These are phyloP conservation scores for Hypoxylon trugodes DNA, from an alignment of 495 filamentous ascomycete species.

Conservation along the genomic window DNA sequence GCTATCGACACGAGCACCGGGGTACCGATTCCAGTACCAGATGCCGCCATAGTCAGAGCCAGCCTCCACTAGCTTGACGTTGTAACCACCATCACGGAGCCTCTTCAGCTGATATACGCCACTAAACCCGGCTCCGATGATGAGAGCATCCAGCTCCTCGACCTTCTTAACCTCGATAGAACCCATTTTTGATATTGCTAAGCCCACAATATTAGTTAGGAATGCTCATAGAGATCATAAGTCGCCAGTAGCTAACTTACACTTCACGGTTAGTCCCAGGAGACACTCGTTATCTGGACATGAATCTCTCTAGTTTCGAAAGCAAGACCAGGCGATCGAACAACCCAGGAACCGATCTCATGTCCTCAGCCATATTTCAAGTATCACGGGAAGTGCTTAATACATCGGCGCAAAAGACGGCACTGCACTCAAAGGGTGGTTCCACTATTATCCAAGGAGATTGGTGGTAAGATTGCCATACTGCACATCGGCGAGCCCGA, in stretches of 20 bases:
- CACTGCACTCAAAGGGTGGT: no score
- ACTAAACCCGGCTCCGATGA: conserved; percentile 63
- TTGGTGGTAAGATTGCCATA: no score
- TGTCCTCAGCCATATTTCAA: no score
- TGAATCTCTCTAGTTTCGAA: no score
- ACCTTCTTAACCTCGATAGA: conserved; percentile 15
- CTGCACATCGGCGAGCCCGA: no score
- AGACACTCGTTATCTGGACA: no score
- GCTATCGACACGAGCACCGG: conserved; percentile 61
- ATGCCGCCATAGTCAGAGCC: conserved; percentile 58
- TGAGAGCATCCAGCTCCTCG: conserved; percentile 57
- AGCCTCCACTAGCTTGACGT: conserved; percentile 58
- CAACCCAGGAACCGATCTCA: no score
- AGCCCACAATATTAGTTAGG: not conserved
- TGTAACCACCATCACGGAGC: conserved; percentile 42
- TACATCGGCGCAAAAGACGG: no score
- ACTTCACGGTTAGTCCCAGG: not conserved
- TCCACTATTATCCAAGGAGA: no score
- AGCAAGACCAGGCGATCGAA: no score
- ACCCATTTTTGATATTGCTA: conserved; percentile 21
- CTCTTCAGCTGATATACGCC: conserved; percentile 45
- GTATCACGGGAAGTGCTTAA: no score
- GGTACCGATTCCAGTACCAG: conserved; percentile 66
- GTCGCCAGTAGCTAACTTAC: not conserved
- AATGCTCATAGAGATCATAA: not conserved